Evolutionary conservation across 805 yeast genomes (phyloP).

Genomic region (Candida morakotiae): DNA sequence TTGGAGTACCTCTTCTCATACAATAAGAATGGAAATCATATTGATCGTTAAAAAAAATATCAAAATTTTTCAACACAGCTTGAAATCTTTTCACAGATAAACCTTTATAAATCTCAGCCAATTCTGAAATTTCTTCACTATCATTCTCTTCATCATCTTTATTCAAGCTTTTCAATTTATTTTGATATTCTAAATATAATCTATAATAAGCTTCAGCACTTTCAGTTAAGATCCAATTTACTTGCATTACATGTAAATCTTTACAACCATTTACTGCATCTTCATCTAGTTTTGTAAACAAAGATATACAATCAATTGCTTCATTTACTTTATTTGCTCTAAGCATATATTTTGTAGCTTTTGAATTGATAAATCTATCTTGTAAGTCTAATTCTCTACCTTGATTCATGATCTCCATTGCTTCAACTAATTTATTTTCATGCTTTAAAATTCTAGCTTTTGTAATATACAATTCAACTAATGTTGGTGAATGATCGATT

Average conservation of each 20-base stretch:
- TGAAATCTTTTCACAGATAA: slow-evolving; percentile 75
- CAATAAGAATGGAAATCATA: slow-evolving; percentile 93
- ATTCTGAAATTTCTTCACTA: slow-evolving; percentile 36
- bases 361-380: slow-evolving; percentile 88
- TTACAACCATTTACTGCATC: slow-evolving; percentile 77
- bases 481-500: slow-evolving; percentile 70
- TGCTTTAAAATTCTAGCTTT: slow-evolving; percentile 82
- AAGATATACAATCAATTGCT: slow-evolving; percentile 68
- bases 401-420: slow-evolving; percentile 60
- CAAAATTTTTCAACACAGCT: slow-evolving; percentile 63
- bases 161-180: slow-evolving; percentile 13
- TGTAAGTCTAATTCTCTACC: slow-evolving; percentile 79
- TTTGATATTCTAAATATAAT: slow-evolving; percentile 34
- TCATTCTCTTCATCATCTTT: slow-evolving; percentile 18
- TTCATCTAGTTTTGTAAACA: slow-evolving; percentile 79
- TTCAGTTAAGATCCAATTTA: slow-evolving; percentile 82
- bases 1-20: slow-evolving; percentile 84
- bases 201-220: slow-evolving; percentile 80
- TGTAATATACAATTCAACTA: slow-evolving; percentile 75
- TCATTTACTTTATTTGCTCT: slow-evolving; percentile 71
- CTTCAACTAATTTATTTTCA: slow-evolving; percentile 54
- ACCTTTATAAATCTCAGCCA: slow-evolving; percentile 50
- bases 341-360: slow-evolving; percentile 76
- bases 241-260: slow-evolving; percentile 86
- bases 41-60: slow-evolving; percentile 77